Percentiles rank a stretch among this genome's conserved stretches.
These are phyloP conservation scores for Jackrogersella minutella DNA, from an alignment of 495 filamentous ascomycete species.

Conservation along the genomic window DNA sequence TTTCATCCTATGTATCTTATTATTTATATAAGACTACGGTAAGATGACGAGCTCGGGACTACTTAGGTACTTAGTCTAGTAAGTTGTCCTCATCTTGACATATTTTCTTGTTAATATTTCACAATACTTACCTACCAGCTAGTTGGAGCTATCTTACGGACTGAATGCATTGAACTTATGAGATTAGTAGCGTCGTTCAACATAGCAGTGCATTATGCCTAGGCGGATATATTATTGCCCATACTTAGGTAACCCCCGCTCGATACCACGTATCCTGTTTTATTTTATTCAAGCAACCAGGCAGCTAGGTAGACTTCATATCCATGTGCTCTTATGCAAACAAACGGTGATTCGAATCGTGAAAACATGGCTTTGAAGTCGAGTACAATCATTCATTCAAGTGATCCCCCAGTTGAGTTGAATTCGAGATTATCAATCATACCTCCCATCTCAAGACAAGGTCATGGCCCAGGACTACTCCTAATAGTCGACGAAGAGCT, in stretches of 20 bases:
- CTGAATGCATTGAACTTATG: too few relatives aligned
- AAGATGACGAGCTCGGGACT: too few relatives aligned
- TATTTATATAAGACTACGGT: too few relatives aligned
- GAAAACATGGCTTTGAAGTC: background rate
- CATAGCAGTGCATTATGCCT: background rate
- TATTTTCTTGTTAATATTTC: too few relatives aligned
- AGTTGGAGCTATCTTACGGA: background rate
- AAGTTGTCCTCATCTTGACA: too few relatives aligned
- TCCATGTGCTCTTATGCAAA: too few relatives aligned
- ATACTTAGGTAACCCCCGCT: conserved; percentile 18
- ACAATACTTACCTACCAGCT: too few relatives aligned
- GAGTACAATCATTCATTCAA: background rate
- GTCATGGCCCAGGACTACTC: conserved; percentile 42
- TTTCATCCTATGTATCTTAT: too few relatives aligned
- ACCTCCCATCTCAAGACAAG: conserved; percentile 39
- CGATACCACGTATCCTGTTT: background rate
- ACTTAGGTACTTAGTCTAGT: too few relatives aligned
- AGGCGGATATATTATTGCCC: background rate
- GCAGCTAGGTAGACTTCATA: too few relatives aligned
- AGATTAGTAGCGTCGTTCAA: background rate
- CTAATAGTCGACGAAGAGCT: conserved; percentile 31
- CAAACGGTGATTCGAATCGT: background rate
- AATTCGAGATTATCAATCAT: conserved; percentile 10
- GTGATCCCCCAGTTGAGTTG: background rate
- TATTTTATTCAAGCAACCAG: too few relatives aligned